Conservation (phyloP, 441 rosid genomes). For the Jatropha podagrica region DNA sequence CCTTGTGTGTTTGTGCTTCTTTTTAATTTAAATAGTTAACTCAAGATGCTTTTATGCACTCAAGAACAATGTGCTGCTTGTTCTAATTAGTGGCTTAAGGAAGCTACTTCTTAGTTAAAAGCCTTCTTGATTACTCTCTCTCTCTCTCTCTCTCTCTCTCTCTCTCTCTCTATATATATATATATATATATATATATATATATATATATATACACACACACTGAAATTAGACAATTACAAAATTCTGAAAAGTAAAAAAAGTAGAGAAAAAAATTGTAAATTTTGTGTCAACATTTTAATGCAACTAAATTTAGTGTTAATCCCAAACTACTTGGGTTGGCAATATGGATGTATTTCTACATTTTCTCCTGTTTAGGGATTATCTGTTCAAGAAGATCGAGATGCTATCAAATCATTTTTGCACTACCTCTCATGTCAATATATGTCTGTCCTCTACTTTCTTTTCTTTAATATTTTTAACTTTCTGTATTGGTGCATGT, state of each 20-base stretch:
- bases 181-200: too few species aligned
- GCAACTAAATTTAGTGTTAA: background rate
- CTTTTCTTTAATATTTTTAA: background rate
- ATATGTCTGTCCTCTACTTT: background rate
- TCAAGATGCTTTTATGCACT: background rate
- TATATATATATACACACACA: too few species aligned
- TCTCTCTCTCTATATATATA: too few species aligned
- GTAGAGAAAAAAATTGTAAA: background rate
- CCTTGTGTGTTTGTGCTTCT: background rate
- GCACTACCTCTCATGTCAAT: background rate
- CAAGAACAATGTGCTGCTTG: background rate
- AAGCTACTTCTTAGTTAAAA: too few species aligned
- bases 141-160: too few species aligned
- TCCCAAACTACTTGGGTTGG: background rate
- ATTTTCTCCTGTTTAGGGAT: background rate
- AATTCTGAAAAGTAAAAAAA: background rate
- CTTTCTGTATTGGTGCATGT: background rate
- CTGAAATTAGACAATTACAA: background rate
- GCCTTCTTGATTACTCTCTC: background rate
- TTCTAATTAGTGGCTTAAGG: background rate
- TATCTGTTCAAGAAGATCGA: background rate
- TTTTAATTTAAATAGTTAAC: background rate
- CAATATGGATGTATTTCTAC: background rate
- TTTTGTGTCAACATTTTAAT: background rate
- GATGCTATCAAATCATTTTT: background rate